Conservation (phyloP, 169 alveolate species). For the Cryptosporidium ryanae region DNA sequence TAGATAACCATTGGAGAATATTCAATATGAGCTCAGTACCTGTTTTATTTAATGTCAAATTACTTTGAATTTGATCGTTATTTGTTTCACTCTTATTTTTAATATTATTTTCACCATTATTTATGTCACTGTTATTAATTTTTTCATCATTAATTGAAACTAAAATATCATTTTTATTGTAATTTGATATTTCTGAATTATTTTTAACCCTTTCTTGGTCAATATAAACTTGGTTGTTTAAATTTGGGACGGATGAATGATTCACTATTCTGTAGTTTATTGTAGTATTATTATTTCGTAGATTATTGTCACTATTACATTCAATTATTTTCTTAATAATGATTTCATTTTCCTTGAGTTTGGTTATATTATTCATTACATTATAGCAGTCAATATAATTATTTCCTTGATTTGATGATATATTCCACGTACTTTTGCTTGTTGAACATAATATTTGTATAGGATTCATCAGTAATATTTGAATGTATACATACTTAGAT, state of each 20-base stretch:
- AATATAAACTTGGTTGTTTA: background rate
- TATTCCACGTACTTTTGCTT: constrained; percentile 57
- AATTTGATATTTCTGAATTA: no score
- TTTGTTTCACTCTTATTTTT: background rate
- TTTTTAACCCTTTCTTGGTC: no score
- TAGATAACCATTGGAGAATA: constrained; percentile 33
- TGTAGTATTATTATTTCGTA: background rate
- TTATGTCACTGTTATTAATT: background rate
- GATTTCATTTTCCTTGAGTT: constrained; percentile 17
- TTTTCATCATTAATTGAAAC: background rate
- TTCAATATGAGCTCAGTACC: constrained; percentile 37
- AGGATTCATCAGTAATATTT: constrained; percentile 53
- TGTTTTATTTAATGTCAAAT: constrained; percentile 18
- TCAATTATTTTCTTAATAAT: constrained; percentile 11
- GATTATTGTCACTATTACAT: background rate
- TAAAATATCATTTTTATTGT: background rate
- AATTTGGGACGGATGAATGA: background rate
- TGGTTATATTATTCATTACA: constrained; percentile 30
- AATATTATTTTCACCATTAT: background rate
- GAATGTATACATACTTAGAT: constrained; percentile 39
- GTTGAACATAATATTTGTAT: constrained; percentile 57
- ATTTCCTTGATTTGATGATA: background rate
- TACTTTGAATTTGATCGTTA: constrained; percentile 33
- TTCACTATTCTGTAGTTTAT: background rate
- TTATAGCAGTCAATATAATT: constrained; percentile 28